Evolutionary conservation across 140 eudicot genomes (phyloP).

Genomic region (Senecio squalidus): DNA sequence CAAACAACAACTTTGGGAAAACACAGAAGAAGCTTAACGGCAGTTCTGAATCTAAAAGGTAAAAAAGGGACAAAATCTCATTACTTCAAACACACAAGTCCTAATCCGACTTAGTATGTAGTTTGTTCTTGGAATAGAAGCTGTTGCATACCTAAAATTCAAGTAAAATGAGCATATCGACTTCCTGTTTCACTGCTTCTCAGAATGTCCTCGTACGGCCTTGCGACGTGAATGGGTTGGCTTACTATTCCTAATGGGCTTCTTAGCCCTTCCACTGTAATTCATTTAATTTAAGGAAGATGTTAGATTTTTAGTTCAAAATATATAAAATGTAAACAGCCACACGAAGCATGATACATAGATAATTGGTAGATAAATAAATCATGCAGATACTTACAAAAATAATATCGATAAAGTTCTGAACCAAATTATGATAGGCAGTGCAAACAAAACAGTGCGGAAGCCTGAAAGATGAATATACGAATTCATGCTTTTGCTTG

Average conservation of each 20-base stretch:
- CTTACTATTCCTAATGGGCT: slow-evolving; percentile 36
- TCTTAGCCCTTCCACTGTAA: slow-evolving; percentile 42
- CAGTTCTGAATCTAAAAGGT: slow-evolving; percentile 1
- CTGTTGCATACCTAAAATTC: slow-evolving; percentile 28
- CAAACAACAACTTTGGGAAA: slow-evolving; percentile 16
- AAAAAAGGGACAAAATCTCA: background rate
- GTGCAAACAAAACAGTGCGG: slow-evolving; percentile 63
- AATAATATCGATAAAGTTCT: slow-evolving; percentile 37
- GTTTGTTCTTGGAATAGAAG: background rate
- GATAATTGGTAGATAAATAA: background rate
- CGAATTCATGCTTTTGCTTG: background rate
- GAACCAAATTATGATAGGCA: slow-evolving; percentile 43
- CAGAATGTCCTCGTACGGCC: slow-evolving; percentile 60
- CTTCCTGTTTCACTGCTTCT: slow-evolving; percentile 34
- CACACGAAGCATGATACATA: background rate
- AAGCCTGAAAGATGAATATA: slow-evolving; percentile 39
- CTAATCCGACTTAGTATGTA: background rate
- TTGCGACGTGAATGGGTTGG: slow-evolving; percentile 54
- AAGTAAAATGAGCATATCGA: slow-evolving; percentile 10
- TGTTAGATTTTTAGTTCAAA: background rate
- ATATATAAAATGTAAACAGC: background rate
- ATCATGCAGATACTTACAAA: slow-evolving; percentile 41
- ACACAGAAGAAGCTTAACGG: slow-evolving; percentile 1
- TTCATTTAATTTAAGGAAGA: background rate
- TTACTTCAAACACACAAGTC: too few species aligned